These are phyloP conservation scores for Pythium inflatum DNA, from an alignment of 352 stramenopile species.

Conservation along the genomic window DNA sequence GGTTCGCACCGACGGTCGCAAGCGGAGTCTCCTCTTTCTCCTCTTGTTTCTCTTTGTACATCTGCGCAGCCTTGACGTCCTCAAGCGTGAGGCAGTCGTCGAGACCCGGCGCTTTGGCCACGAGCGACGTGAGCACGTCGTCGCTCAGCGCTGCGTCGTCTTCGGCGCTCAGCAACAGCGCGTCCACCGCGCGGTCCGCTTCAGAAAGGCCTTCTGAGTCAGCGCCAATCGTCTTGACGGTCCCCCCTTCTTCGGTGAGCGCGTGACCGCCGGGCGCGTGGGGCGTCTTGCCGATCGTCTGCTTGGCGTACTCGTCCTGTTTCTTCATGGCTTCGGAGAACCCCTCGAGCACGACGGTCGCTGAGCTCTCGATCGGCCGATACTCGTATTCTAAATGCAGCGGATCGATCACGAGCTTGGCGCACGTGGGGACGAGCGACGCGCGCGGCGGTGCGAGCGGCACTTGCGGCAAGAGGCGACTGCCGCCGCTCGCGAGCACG, in stretches of 20 bases:
- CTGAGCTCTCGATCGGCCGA: slow-evolving; percentile 30
- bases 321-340: slow-evolving; percentile 73
- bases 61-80: not conserved
- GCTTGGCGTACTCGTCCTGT: slow-evolving; percentile 80
- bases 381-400: slow-evolving; percentile 69
- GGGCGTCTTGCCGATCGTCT: slow-evolving; percentile 80
- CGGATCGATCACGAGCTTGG: slow-evolving; percentile 55
- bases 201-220: not conserved
- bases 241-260: slow-evolving; percentile 40
- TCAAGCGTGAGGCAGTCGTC: slow-evolving; percentile 49
- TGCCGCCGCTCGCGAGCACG: slow-evolving; percentile 31
- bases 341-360: slow-evolving; percentile 41
- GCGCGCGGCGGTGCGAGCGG: slow-evolving; percentile 58
- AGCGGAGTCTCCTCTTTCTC: too few relatives aligned
- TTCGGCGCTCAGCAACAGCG: slow-evolving; percentile 36
- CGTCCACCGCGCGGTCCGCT: slow-evolving; percentile 28
- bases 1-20: slow-evolving; percentile 61
- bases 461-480: slow-evolving; percentile 73
- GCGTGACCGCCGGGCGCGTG: slow-evolving; percentile 71
- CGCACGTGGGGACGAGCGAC: slow-evolving; percentile 57
- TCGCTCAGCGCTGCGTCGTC: slow-evolving; percentile 25
- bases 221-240: not conserved
- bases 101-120: slow-evolving; percentile 59
- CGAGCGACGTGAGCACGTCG: slow-evolving; percentile 47
- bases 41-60: slow-evolving; percentile 12